Percentiles rank a stretch among this genome's conserved stretches.
Conservation (phyloP, 495 filamentous ascomycete species). For the Tuber microsphaerosporum region DNA sequence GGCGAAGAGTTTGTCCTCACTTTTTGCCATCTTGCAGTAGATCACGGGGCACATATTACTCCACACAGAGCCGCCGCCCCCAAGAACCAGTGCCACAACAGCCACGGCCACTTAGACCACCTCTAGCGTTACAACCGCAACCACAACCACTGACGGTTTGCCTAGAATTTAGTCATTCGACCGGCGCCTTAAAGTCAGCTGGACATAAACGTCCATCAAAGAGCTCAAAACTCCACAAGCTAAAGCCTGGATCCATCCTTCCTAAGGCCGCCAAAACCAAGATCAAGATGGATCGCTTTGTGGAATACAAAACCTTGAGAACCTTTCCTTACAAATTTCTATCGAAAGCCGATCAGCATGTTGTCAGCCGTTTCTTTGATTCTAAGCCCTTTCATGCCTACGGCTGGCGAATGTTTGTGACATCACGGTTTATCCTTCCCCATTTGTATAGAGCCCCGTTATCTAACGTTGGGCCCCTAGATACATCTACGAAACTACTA, state of each 20-base stretch:
- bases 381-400: conserved; percentile 28
- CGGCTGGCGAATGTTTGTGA: conserved; percentile 37
- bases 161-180: neutral
- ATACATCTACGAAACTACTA: conserved; percentile 29
- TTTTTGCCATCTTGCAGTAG: neutral
- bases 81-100: neutral
- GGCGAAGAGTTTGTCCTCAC: neutral
- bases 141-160: neutral
- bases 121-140: neutral
- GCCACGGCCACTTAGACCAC: neutral
- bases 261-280: neutral
- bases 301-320: conserved; percentile 25
- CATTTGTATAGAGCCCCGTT: neutral
- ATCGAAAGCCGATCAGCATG: conserved; percentile 35
- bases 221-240: neutral
- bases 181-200: neutral
- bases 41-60: neutral
- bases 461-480: conserved; percentile 4
- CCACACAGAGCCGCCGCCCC: conserved; percentile 1
- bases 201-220: neutral
- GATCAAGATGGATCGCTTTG: conserved; percentile 22
- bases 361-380: conserved; percentile 39
- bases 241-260: neutral
- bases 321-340: conserved; percentile 34
- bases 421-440: neutral